Evolutionary conservation across 306 rosid species (phyloP).

Genomic region (Cicer bijugum): DNA sequence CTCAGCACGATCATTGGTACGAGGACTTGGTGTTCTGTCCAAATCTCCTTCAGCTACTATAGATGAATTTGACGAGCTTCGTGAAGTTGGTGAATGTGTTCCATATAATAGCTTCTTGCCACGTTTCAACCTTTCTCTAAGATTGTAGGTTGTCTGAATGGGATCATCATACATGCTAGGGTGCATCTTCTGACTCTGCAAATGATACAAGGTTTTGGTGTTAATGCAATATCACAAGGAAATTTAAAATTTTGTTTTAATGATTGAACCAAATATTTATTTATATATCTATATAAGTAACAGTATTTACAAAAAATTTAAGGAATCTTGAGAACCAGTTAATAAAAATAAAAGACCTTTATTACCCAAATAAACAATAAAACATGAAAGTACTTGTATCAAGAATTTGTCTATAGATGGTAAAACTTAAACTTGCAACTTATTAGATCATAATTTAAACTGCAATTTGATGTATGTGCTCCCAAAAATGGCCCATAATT

Average conservation of each 20-base stretch:
- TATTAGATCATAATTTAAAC: constrained; percentile 11
- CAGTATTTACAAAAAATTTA: constrained; percentile 23
- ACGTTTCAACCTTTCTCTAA: constrained; percentile 61
- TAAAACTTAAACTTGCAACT: neutral
- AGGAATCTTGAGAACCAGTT: constrained; percentile 21
- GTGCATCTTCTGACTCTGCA: constrained; percentile 74
- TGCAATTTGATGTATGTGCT: neutral
- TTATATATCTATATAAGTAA: constrained; percentile 7
- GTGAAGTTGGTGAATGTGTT: constrained; percentile 38
- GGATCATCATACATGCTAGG: constrained; percentile 74
- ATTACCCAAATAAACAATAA: neutral
- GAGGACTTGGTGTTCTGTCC: constrained; percentile 44
- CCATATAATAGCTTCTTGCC: constrained; percentile 46
- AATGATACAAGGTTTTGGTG: constrained; percentile 36
- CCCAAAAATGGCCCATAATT: constrained; percentile 10
- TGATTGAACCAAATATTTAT: no score
- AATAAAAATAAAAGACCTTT: constrained; percentile 6
- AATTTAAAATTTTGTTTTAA: constrained; percentile 4
- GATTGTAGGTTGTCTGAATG: constrained; percentile 57
- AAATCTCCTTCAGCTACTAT: constrained; percentile 37
- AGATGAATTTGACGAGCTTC: constrained; percentile 48
- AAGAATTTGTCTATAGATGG: constrained; percentile 10
- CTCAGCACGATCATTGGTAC: constrained; percentile 34
- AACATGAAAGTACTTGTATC: constrained; percentile 13
- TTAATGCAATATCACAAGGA: constrained; percentile 40